Evolutionary conservation across 2,329 filamentous ascomycete species (phyloP), one percentile per base, ranked within the genome.

Genomic region (Scopulariopsis brevicaulis): DNA sequence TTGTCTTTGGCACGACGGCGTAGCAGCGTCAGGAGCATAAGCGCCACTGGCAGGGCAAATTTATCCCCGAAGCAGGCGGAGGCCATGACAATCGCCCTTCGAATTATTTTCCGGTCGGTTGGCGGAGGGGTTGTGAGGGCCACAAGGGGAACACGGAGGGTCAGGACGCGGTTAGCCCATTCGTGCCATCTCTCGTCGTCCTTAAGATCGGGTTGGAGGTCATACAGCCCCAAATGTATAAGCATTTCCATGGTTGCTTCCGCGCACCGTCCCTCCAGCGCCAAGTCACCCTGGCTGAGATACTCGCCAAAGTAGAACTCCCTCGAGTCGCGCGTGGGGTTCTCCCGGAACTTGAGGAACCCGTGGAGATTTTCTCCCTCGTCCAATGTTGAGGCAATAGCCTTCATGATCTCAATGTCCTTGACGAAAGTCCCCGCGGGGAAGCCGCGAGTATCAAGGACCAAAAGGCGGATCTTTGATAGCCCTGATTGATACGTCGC

Each of bases 291-390:
- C 15, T 56, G 54, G 37, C 37, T 40, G 15, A 56, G 32, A 50
- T 56, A 56, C 14, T 56, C 54, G 22, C 54, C 54, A 50, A 56
- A 56, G 11, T 56, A 56, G 18, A 34, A 56, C 8, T 28, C 24
- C 15, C 35, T 15, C 3, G 10, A 28, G 10, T 46, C 5, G 1
- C 18, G 18, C 11, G 20, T 25, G 11, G 22, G 24, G 8, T 20
- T 4, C 11, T 32, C 11, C 10, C 46, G 25, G 18, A 18, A 2
- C 11, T 11, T 14, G 18, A 51, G 28, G 14, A 50, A n/a, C 8
- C 14, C 5, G n/a, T 7, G 11, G 46, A 22, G n/a, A 3, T n/a
- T 3, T 18, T 18, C 20, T 4, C 28, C 18, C 25, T 14, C 11
- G 15, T 56, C 55, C 6, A n/a, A 7, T 10, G 34, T 15, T 18